Evolutionary conservation across 495 filamentous ascomycete species (phyloP).

Genomic region (Podospora comata): DNA sequence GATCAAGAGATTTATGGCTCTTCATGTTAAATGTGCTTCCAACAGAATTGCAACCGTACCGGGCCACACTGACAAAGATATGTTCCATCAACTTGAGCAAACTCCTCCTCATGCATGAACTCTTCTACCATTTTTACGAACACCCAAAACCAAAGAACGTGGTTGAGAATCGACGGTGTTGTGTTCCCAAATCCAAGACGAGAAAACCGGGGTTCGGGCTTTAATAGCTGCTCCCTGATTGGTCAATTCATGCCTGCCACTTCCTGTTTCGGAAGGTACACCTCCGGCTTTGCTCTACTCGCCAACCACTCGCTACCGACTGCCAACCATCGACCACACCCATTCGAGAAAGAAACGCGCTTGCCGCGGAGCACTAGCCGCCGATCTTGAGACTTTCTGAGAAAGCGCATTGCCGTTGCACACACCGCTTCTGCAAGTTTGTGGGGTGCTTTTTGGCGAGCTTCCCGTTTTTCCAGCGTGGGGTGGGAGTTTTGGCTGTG

Average conservation of each 20-base stretch:
- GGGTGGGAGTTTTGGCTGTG: neutral
- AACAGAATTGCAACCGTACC: too few species aligned
- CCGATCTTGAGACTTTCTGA: neutral
- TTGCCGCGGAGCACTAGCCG: neutral
- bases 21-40: too few species aligned
- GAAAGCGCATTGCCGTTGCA: neutral
- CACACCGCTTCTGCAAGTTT: neutral
- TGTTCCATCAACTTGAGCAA: too few species aligned
- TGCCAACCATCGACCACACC: neutral
- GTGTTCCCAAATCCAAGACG: neutral
- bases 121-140: neutral
- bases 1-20: too few species aligned
- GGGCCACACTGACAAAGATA: too few species aligned
- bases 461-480: neutral
- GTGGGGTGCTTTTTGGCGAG: neutral
- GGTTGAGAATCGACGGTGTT: neutral
- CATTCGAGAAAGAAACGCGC: neutral
- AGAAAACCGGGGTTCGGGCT: neutral
- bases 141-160: neutral
- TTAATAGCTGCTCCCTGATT: neutral
- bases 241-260: neutral
- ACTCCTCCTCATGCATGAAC: neutral
- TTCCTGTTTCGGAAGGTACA: neutral
- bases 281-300: neutral
- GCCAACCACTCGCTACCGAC: neutral